Evolutionary conservation across 108 stramenopile genomes (phyloP), one percentile per base, ranked within the genome.

Genomic region (Cyclotella baltica): DNA sequence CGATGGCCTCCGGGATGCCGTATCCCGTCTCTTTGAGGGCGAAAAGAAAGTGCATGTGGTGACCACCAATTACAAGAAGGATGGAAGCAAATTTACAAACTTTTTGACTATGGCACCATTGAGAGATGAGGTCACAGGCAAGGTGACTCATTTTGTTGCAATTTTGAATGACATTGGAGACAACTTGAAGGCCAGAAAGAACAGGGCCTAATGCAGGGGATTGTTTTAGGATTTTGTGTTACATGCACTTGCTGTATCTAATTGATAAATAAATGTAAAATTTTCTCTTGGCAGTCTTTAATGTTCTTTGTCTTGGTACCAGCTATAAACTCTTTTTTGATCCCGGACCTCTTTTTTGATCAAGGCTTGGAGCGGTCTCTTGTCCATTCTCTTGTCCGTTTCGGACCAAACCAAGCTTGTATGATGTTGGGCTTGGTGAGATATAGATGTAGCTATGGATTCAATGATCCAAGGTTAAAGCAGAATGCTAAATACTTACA

Each of bases 51-150:
- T 76, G 1, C 52, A 61, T n/a, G 48, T 62, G 29, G 67, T 67
- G 11, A 76, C 75, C n/a, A 68, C 67, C 43, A 76, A 67, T 25
- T 68, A 76, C 28, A 53, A 38, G 25, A 68, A 58, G 20, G 66
- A 76, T 35, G 75, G 75, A 16, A 57, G 58, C 18, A 59, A 40
- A 13, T 76, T 76, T 36, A 59, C 40, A 1, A 68, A 68, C 58
- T 76, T 76, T 20, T 56, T 76, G 23, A 47, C 66, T 18, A 30
- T 76, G 47, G 75, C 55, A 13, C 75, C 75, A 15, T 51, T 76
- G 19, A 53, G 68, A 36, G 75, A 76, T 19, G 67, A 67, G 19
- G 34, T 64, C 18, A 56, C 51, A 28, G 75, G 66, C 0, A 67
- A 76, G 50, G 46, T 76, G 20, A 67, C 75, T 13, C 67, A 76